Percentiles rank a stretch among this genome's conserved stretches.
Evolutionary conservation across 441 rosid species (phyloP).

Genomic region (Populus tomentosa): DNA sequence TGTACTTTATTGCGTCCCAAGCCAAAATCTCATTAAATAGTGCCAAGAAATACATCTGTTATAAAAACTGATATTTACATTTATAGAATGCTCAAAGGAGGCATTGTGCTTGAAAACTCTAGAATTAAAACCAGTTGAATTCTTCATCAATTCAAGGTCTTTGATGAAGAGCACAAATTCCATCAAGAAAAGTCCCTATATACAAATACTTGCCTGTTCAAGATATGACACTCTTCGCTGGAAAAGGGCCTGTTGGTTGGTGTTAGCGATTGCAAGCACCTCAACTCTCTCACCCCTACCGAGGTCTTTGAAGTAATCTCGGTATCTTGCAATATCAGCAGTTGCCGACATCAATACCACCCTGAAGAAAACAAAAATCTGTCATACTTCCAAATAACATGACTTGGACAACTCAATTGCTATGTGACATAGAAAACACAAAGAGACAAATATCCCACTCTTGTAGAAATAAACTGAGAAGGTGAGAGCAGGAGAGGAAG

Average conservation of each 20-base stretch:
- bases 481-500: neutral
- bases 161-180: neutral
- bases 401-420: neutral
- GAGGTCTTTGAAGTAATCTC: conserved; percentile 82
- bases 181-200: neutral
- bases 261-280: conserved; percentile 78
- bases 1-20: neutral
- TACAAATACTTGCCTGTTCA: conserved; percentile 59
- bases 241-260: conserved; percentile 53
- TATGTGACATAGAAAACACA: neutral
- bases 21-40: neutral
- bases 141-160: neutral
- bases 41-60: neutral
- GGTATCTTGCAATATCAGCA: conserved; percentile 81
- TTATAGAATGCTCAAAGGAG: neutral
- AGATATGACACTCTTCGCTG: conserved; percentile 69
- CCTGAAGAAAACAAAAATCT: conserved; percentile 37
- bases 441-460: neutral
- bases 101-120: neutral
- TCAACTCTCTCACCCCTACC: conserved; percentile 91
- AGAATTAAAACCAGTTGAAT: neutral
- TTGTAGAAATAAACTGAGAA: neutral
- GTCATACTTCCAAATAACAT: conserved; percentile 11
- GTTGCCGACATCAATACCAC: conserved; percentile 98
- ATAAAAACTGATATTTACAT: neutral